A percentile compares a stretch with the other conserved stretches of the same genome.
These are phyloP conservation scores for Chimonanthus salicifolius DNA, from an alignment of 164 flowering plant genomes.

Conservation along the genomic window DNA sequence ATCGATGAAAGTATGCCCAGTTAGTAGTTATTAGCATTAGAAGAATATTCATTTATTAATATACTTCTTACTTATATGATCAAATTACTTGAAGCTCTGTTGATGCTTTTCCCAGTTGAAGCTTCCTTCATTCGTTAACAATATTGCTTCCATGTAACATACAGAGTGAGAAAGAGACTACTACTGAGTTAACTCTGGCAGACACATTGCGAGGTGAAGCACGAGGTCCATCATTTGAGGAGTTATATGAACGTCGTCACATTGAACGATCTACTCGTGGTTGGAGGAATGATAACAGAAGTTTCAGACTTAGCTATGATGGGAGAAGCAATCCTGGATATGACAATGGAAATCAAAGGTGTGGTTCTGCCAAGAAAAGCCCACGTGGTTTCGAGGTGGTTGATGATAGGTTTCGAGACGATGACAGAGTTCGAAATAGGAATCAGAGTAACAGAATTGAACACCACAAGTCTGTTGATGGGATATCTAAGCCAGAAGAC, in stretches of 20 bases:
- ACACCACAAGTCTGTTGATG: constrained; percentile 52
- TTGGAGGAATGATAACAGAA: constrained; percentile 37
- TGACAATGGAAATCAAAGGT: constrained; percentile 50
- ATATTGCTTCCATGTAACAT: no score
- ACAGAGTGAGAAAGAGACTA: no score
- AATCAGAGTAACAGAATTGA: constrained; percentile 40
- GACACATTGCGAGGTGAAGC: no score
- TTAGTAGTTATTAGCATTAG: neutral
- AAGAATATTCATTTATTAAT: neutral
- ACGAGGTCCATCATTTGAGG: no score
- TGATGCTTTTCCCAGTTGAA: constrained; percentile 6
- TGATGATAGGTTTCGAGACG: constrained; percentile 89
- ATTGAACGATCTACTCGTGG: no score
- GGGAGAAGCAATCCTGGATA: constrained; percentile 75
- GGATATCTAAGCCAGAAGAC: constrained; percentile 47
- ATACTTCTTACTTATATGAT: neutral
- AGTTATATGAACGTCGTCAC: no score
- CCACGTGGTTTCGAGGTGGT: constrained; percentile 65
- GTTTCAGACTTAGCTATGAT: constrained; percentile 31
- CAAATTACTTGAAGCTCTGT: constrained; percentile 1
- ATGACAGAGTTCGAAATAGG: constrained; percentile 87
- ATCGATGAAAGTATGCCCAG: constrained; percentile 42
- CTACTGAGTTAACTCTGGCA: no score
- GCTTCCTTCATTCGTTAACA: neutral
- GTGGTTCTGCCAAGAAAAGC: constrained; percentile 55